These are phyloP conservation scores for Nakazawaea siamensis DNA, from an alignment of 805 yeast genomes.

Conservation along the genomic window DNA sequence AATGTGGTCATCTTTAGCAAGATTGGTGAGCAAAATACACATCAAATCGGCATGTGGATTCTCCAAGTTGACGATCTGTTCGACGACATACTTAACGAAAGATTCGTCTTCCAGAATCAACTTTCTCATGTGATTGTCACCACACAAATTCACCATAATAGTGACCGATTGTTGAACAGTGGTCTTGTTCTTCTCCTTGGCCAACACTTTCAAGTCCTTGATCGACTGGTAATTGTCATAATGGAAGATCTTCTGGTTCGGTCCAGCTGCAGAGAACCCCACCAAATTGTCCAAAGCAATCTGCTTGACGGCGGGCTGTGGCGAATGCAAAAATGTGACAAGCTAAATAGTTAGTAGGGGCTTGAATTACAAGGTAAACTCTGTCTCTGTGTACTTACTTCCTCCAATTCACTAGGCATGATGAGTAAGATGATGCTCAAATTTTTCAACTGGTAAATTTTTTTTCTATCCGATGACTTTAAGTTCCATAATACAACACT, in stretches of 20 bases:
- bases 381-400: slow-evolving; percentile 22
- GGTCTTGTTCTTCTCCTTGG: slow-evolving; percentile 44
- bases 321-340: slow-evolving; percentile 75
- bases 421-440: too few relatives aligned
- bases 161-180: slow-evolving; percentile 64
- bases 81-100: slow-evolving; percentile 41
- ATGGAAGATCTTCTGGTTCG: slow-evolving; percentile 56
- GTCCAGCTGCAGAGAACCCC: slow-evolving; percentile 69
- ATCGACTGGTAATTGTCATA: slow-evolving; percentile 65
- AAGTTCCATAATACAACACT: too few relatives aligned
- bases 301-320: slow-evolving; percentile 70
- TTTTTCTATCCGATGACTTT: not conserved
- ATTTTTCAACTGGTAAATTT: not conserved
- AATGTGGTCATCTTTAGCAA: slow-evolving; percentile 71
- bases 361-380: not conserved
- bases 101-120: slow-evolving; percentile 56
- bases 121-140: slow-evolving; percentile 53
- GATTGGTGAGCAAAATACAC: slow-evolving; percentile 76
- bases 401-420: slow-evolving; percentile 48
- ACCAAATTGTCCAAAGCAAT: slow-evolving; percentile 81
- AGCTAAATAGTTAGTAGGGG: slow-evolving; percentile 25
- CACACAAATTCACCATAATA: slow-evolving; percentile 77
- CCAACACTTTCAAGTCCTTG: slow-evolving; percentile 56
- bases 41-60: slow-evolving; percentile 72
- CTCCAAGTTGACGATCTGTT: slow-evolving; percentile 41